Percentiles rank a stretch among this genome's conserved stretches.
Conservation (phyloP, 2,329 filamentous ascomycete genomes). For the Berkeleyomyces basicola region DNA sequence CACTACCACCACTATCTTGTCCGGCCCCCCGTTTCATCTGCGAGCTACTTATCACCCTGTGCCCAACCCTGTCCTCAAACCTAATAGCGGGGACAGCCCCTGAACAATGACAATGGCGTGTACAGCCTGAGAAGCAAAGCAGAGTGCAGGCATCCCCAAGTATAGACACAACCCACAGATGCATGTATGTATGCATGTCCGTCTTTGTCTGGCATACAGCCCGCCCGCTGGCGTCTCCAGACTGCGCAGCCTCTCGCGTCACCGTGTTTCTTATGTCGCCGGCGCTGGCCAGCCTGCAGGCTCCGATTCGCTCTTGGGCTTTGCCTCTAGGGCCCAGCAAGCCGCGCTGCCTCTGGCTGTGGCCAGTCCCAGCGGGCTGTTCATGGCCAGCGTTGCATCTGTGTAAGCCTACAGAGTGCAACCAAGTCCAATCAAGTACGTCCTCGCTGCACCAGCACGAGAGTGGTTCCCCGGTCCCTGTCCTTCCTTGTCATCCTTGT, state of each 20-base stretch:
- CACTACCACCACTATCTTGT: not conserved
- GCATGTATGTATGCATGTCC: too few relatives aligned
- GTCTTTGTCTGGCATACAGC: too few relatives aligned
- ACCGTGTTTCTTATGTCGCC: too few relatives aligned
- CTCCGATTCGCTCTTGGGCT: too few relatives aligned
- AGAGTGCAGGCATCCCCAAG: too few relatives aligned
- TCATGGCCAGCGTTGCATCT: not conserved
- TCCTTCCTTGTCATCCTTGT: not conserved
- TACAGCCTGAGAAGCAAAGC: too few relatives aligned
- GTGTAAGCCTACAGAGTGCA: not conserved
- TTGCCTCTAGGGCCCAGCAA: not conserved
- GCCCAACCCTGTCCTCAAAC: not conserved
- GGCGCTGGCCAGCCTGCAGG: too few relatives aligned
- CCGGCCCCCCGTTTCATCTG: not conserved
- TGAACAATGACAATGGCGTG: not conserved
- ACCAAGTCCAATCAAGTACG: not conserved
- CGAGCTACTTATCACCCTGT: not conserved
- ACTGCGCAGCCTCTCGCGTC: too few relatives aligned
- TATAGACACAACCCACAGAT: too few relatives aligned
- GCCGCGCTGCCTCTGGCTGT: not conserved
- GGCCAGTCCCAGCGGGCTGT: too few relatives aligned
- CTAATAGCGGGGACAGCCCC: not conserved
- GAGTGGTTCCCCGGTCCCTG: not conserved
- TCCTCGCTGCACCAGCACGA: not conserved
- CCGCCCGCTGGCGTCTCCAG: too few relatives aligned